Percentiles rank a stretch among this genome's conserved stretches.
These are phyloP conservation scores for Calonectria crousiana DNA, from an alignment of 2,329 filamentous ascomycete species.

Conservation along the genomic window DNA sequence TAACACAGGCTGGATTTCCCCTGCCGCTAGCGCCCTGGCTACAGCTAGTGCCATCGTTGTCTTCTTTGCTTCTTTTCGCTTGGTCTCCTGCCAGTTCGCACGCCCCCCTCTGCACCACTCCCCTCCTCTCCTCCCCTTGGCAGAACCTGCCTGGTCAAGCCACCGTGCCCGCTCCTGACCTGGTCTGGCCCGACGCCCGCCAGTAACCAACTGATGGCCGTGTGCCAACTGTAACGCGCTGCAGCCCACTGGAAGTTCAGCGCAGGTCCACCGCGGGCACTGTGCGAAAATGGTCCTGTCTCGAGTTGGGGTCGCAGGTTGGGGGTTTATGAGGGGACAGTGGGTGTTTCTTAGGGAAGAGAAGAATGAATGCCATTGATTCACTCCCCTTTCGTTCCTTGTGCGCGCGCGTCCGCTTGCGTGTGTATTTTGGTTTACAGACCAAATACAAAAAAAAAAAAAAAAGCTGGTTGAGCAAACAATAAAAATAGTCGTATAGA, in stretches of 20 bases:
- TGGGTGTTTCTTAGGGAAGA: background rate
- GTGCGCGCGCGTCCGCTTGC: background rate
- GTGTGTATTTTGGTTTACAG: background rate
- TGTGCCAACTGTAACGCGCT: conserved; percentile 25
- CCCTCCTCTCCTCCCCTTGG: conserved; percentile 1
- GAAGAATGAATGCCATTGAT: conserved; percentile 12
- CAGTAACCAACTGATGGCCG: conserved; percentile 25
- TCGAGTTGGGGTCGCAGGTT: conserved; percentile 18
- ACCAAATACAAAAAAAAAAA: background rate
- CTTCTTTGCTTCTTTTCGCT: conserved; percentile 9
- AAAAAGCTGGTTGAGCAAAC: background rate
- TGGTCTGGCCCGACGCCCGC: conserved; percentile 28
- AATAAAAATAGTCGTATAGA: conserved; percentile 30
- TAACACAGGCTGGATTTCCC: conserved; percentile 16
- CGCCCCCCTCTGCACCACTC: background rate
- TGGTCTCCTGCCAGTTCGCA: background rate
- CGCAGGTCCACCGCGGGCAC: conserved; percentile 1
- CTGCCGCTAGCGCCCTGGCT: conserved; percentile 7
- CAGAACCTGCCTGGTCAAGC: conserved; percentile 9
- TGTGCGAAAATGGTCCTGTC: conserved; percentile 5
- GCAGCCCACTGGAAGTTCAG: conserved; percentile 5
- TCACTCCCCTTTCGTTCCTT: background rate
- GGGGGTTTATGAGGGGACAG: background rate
- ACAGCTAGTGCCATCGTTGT: conserved; percentile 9
- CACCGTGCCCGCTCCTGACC: conserved; percentile 30